Base-by-base conservation (phyloP, 2,329 filamentous ascomycete species). In the Venturia nashicola region DNA sequence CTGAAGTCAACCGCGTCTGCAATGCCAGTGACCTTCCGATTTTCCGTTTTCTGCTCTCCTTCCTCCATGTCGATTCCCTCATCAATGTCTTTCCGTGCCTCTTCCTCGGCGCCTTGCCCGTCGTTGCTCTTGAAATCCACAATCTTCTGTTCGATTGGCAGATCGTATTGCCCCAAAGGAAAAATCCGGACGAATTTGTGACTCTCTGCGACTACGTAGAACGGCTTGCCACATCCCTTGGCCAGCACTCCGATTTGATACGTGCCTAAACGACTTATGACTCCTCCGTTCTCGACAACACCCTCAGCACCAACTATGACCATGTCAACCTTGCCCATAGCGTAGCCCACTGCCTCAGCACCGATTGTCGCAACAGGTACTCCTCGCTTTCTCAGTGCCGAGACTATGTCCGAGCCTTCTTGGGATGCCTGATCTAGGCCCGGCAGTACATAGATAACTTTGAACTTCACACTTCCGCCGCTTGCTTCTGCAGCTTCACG, bases 161-260 rank as follows among this genome's bases (percentile, higher is more conserved):
- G 78, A 71, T 94, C 89, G 65, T 87, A 85, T 75, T 96, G 91
- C 67, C 87, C 86, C 27, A 94, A 78, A 1, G 93, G 90, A 70
- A 92, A 94, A 64, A 94, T 82, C 70, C 91, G 83, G 57, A 95
- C 91, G 72, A 99, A 97, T 77, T 99, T 99, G 80, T 99, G 94
- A 70, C 90, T 95, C 78, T 99, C 94, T 0, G 89, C 89, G 5
- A 94, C 91, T 20, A 96, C 91, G 71, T 95, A 96, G 69, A 97
- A 90, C 0, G 89, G 89, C 67, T 90, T 86, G 46, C 86, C 84
- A 66, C 83, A 82, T 16, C 83, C 83, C 70, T 87, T 86, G 5
- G 92, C 91, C 62, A 97, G 78, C 68, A 91, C 79, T 1, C 90
- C 92, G 69, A 97, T 87, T 77, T 96, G 91, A 69, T 90, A 93